Evolutionary conservation across 805 yeast species (phyloP).

Genomic region (Groenewaldozyma salmanticensis): DNA sequence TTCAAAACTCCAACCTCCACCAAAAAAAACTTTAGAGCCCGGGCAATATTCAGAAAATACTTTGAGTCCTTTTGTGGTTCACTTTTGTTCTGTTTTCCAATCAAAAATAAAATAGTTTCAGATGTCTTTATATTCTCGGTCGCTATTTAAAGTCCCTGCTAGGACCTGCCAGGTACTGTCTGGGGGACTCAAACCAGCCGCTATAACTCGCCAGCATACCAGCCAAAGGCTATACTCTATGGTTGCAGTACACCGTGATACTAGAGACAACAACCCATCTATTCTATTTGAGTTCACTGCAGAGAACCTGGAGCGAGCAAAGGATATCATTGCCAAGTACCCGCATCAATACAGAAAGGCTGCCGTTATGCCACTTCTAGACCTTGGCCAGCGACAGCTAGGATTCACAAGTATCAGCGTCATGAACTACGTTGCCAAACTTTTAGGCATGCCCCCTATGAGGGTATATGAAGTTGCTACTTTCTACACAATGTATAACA

Average conservation of each 20-base stretch:
- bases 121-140: too few species aligned
- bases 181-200: too few species aligned
- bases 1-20: too few species aligned
- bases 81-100: neutral
- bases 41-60: too few species aligned
- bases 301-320: slow-evolving; percentile 59
- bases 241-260: slow-evolving; percentile 59
- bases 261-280: slow-evolving; percentile 53
- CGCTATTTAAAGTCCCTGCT: too few species aligned
- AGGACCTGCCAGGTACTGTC: too few species aligned
- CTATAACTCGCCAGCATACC: too few species aligned
- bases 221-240: slow-evolving; percentile 7
- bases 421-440: slow-evolving; percentile 81
- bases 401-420: slow-evolving; percentile 82
- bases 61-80: too few species aligned
- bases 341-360: slow-evolving; percentile 82
- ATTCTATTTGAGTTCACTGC: slow-evolving; percentile 63
- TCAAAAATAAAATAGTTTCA: neutral
- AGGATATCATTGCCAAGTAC: slow-evolving; percentile 64
- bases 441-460: slow-evolving; percentile 87
- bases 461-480: slow-evolving; percentile 90
- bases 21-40: too few species aligned
- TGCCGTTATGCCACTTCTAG: slow-evolving; percentile 80
- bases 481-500: slow-evolving; percentile 83
- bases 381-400: slow-evolving; percentile 76